Base-by-base conservation (phyloP, 768 basidiomycete species). In the Trametes coccinea region DNA sequence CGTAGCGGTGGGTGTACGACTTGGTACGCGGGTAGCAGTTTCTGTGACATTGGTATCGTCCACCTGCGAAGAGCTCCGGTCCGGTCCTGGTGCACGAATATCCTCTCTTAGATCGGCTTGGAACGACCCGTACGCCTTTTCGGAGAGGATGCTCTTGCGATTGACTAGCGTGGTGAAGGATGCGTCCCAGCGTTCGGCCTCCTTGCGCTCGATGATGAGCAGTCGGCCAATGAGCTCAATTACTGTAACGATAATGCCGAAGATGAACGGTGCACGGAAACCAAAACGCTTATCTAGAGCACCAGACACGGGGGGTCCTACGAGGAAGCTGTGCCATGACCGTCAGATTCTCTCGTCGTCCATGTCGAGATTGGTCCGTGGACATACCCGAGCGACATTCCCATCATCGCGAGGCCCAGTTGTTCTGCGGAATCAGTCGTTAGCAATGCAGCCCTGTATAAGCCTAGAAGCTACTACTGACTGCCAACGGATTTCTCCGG, bases 261-360 rank as follows among this genome's bases (percentile, higher is more conserved):
- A 74, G 43, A 78, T 69, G 65, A 76, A 77, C 0, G 78, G 78
- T 0, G 74, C 76, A 14, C 71, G 71, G 57, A 74, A 78, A 1
- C 77, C 78, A 33, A 75, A 73, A 1, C 65, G 66, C 9, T 68
- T 58, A 60, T 76, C 77, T 0, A 79, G 66, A 6, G 73, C 74
- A 27, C 78, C 78, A 0, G 77, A 74, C 5, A 77, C 70, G 10
- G 78, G 75, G 9, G 78, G 77, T 0, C 75, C 77, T 27, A 75
- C 59, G 34, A 78, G 68, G 14, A 71, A 61, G 4, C 77, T 78
- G 48, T 2, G 29, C 14, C n/a, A 30, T 34, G 11, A 30, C 37
- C 45, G 44, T 22, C 29, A 61, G 47, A 33, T 14, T 31, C 14
- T 14, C n/a, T 30, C 10, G 46, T 10, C 2, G 16, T 2, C 31